A percentile compares a stretch with the other conserved stretches of the same genome.
Conservation (phyloP, 2,329 filamentous ascomycete genomes). For the Onygenales sp. region DNA sequence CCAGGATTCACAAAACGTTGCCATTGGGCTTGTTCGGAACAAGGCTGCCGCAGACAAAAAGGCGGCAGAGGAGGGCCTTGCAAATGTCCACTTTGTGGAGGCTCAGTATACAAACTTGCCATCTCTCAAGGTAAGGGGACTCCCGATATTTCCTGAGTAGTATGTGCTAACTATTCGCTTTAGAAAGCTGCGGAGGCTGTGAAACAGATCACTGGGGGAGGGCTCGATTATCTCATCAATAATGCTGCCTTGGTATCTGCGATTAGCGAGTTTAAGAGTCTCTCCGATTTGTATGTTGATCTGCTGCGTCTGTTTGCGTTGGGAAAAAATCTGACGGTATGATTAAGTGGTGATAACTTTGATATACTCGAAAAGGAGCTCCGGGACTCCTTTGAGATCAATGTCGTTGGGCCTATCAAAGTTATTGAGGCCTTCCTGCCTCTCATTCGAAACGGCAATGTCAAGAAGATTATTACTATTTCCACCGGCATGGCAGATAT, state of each 20-base stretch:
- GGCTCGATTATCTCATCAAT: constrained; percentile 44
- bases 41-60: constrained; percentile 37
- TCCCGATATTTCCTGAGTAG: neutral
- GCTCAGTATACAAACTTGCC: constrained; percentile 36
- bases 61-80: constrained; percentile 28
- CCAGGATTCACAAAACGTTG: constrained; percentile 31
- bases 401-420: constrained; percentile 45
- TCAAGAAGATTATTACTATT: constrained; percentile 47
- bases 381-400: constrained; percentile 31
- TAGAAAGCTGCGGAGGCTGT: constrained; percentile 13
- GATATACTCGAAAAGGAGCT: constrained; percentile 28
- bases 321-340: constrained; percentile 1
- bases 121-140: constrained; percentile 25
- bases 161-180: neutral
- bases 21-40: constrained; percentile 42
- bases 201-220: constrained; percentile 27
- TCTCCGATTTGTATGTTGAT: constrained; percentile 32
- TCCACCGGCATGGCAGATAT: constrained; percentile 42
- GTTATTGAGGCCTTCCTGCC: constrained; percentile 46
- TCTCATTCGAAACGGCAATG: constrained; percentile 39
- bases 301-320: neutral
- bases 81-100: constrained; percentile 39
- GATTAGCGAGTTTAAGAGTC: constrained; percentile 19
- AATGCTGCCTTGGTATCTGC: constrained; percentile 36
- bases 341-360: constrained; percentile 20